Percentiles rank a stretch among this genome's conserved stretches.
Evolutionary conservation across 2,329 filamentous ascomycete genomes (phyloP).

Genomic region (Colletotrichum sp.): DNA sequence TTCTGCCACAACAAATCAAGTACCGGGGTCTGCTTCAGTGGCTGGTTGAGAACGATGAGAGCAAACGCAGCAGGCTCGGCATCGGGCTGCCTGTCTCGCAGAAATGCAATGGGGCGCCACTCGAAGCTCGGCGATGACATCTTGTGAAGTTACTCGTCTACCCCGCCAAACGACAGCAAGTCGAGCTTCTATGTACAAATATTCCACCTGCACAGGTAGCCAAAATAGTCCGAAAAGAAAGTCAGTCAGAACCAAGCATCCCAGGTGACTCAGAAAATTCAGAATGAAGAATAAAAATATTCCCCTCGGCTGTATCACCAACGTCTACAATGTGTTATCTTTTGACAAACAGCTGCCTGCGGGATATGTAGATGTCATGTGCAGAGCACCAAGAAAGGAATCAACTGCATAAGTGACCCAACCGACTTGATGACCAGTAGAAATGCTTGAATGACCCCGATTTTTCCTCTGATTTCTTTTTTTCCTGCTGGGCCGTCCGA

Average conservation of each 20-base stretch:
- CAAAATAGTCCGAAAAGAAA: not conserved
- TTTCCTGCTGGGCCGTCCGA: not conserved
- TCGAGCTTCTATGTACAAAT: not conserved
- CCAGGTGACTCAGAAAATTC: not conserved
- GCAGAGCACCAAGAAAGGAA: not conserved
- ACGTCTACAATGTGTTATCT: not conserved
- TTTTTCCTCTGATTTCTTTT: not conserved
- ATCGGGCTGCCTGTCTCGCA: constrained; percentile 32
- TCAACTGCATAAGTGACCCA: not conserved
- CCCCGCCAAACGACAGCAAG: not conserved
- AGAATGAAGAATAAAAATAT: not conserved
- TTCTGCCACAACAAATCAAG: constrained; percentile 56
- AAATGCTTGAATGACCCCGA: not conserved
- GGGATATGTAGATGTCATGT: not conserved
- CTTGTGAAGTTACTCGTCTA: not conserved
- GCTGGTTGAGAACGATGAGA: constrained; percentile 59
- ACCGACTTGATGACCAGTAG: not conserved
- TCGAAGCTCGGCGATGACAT: constrained; percentile 30
- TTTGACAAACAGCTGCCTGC: not conserved
- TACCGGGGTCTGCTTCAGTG: constrained; percentile 48
- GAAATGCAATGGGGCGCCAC: constrained; percentile 45
- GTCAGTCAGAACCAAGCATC: not conserved
- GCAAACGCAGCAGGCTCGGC: constrained; percentile 40
- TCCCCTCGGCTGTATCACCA: not conserved
- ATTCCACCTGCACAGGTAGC: not conserved